Base-by-base conservation (phyloP, 257 asterid genomes). In the Solanum lycopersicoides region DNA sequence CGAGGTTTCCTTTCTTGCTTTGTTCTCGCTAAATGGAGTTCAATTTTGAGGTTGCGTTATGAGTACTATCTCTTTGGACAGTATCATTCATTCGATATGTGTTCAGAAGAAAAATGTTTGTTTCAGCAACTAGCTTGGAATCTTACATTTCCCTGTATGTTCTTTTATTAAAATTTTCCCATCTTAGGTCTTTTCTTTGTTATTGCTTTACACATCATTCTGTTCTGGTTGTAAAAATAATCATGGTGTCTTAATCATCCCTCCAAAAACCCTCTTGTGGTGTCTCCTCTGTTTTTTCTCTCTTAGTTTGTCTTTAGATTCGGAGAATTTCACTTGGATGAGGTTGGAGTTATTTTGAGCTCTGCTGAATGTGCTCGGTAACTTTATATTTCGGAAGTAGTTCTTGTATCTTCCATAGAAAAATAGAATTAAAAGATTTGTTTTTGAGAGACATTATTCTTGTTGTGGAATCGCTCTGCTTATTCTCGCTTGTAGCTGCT, bases 1-100 rank as follows among this genome's bases (percentile, higher is more conserved):
- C 14, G 99, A 97, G 91, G 99, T 97, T 45, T 86, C 94, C 91
- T 60, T 44, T 20, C 14, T 83, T 53, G 53, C 68, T 47, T n/a
- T 12, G 9, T 86, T 50, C 83, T 20, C 21, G 13, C 59, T 50
- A 63, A 35, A 16, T 34, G 37, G 4, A 25, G 71, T 47, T 79
- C 82, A 74, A 37, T 20, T 7, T 79, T 44, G 60, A 14, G 63
- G 60, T 25, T 79, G 84, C 10, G 20, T 45, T 45, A 15, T 11
- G 32, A 79, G 84, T 45, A 45, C 15, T 45, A 45, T 79, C 60
- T 80, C 68, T 47, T 80, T 47, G 42, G 84, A 80, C 84, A 47
- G 35, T 47, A 30, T 80, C 39, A 77, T 25, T 63, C 23, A 5
- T 77, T 44, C 25, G 45, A 77, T 56, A 65, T 12, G 15, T 28